Base-by-base conservation (phyloP, 257 asterid genomes). In the Perilla frutescens region DNA sequence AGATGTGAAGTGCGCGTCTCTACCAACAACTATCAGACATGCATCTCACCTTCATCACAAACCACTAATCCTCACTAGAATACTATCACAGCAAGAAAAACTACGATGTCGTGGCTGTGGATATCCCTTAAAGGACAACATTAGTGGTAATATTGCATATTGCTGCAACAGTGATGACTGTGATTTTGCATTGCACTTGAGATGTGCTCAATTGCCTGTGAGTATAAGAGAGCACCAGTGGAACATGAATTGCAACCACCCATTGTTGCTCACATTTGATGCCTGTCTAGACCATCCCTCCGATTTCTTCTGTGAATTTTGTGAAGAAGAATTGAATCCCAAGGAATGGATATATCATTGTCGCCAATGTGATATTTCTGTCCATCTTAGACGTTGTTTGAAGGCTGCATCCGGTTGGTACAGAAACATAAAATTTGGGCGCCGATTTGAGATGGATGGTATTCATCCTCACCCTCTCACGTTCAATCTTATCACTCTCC, bases 1-100 rank as follows among this genome's bases (percentile, higher is more conserved):
- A 26, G 74, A 69, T 39, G 3, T 69, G 20, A 54, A 69, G 29
- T 68, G 74, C 10, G 65, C 74, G 0, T 39, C 74, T 54, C 54
- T 69, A 39, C 74, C 68, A 15, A 8, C 34, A 4, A 15, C 68
- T 0, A 47, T 48, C 14, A 36, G 1, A 2, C 54, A 60, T 13
- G 3, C 12, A 8, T 39, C 44, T 2, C 70, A 61, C 20, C 32
- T 32, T 0, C 8, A 47, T 1, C 61, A 47, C 40, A 50, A 50
- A 50, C n/a, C 26, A 13, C 56, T 50, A 3, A 8, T 1, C 39
- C 49, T 37, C 34, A 4, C 9, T n/a, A 29, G 56, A 56, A 26
- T 45, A 29, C 31, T 37, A 7, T 5, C 34, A 1, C 37, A n/a
- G 0, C 4, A n/a, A 12, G 37, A 7, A 32, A 13, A 2, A 13